phyloP scores from a whole-genome alignment of 73 alveolate genomes.

The Tetrahymena thermophila region DNA sequence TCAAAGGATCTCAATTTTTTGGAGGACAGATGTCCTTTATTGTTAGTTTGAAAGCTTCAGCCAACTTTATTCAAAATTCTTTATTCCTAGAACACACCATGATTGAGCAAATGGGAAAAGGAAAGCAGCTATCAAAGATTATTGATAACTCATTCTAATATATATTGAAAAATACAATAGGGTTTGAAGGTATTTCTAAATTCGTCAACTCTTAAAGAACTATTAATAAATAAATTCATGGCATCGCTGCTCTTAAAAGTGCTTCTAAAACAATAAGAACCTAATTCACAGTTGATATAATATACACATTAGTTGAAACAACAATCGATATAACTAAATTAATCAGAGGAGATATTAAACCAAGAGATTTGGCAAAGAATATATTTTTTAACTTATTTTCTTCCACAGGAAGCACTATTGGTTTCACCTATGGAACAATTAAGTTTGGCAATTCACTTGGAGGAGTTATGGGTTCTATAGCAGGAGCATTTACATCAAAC shows the following conservation, averaged over 20 bases:
- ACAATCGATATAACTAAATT: background rate
- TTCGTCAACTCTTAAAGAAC: background rate
- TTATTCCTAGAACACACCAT: background rate
- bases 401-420: background rate
- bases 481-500: background rate
- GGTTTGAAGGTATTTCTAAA: background rate
- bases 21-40: background rate
- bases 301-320: background rate
- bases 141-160: background rate
- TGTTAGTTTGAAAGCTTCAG: background rate
- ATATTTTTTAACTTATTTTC: background rate
- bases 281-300: background rate
- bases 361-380: background rate
- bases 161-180: background rate
- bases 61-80: background rate
- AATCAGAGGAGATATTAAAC: background rate
- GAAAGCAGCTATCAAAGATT: background rate
- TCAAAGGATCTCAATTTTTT: background rate
- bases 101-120: background rate
- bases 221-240: background rate
- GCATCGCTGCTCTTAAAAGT: background rate
- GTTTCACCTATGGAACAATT: background rate
- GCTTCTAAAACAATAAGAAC: background rate
- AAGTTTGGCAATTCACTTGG: background rate
- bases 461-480: background rate